phyloP scores from a whole-genome alignment of 305 asterid genomes.

The Fraxinus latifolia region DNA sequence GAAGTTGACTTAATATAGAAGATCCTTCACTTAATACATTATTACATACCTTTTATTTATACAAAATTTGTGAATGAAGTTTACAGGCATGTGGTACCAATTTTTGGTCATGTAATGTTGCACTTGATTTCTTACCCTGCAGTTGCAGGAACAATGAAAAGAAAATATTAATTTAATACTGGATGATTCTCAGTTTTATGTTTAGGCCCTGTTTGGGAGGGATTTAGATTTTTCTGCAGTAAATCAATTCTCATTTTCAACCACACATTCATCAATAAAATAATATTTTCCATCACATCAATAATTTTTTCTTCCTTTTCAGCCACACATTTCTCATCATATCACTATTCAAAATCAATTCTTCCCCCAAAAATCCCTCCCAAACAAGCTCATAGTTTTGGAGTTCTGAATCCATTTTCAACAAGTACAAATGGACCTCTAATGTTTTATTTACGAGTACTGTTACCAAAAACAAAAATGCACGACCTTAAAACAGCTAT shows the following conservation, averaged over 20 bases:
- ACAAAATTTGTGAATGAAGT: not conserved
- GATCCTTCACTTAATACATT: not conserved
- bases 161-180: not conserved
- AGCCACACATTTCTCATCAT: too few species aligned
- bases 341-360: too few species aligned
- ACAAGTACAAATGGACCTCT: not conserved
- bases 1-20: slow-evolving; percentile 51
- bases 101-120: not conserved
- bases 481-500: not conserved
- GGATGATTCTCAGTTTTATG: not conserved
- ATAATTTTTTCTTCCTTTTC: too few species aligned
- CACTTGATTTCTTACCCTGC: not conserved
- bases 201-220: too few species aligned
- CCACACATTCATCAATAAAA: too few species aligned
- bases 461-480: not conserved
- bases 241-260: too few species aligned
- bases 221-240: too few species aligned
- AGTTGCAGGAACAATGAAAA: not conserved
- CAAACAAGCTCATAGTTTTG: too few species aligned
- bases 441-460: not conserved
- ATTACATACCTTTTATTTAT: not conserved
- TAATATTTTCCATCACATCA: too few species aligned
- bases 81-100: not conserved
- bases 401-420: not conserved
- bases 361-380: too few species aligned